Base-by-base conservation (phyloP, 306 rosid species). In the Chamaecrista fasciculata region DNA sequence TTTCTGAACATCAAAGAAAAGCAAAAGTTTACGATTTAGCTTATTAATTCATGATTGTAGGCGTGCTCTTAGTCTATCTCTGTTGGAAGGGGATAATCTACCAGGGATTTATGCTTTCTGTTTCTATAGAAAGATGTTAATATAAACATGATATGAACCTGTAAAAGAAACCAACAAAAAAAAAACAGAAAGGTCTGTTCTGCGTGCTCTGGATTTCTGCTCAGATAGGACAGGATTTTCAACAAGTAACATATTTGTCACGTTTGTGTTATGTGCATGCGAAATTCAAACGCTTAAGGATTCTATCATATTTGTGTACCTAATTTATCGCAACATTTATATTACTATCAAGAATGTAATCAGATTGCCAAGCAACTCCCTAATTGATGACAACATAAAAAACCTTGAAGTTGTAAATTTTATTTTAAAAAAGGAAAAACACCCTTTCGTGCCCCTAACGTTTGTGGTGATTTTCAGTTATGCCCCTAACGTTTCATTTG, bases 1-100 rank as follows among this genome's bases (percentile, higher is more conserved):
- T 79, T 95, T 91, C 99, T 95, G 85, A 53, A 73, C 56, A 80
- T 19, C 68, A 28, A 31, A 51, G 11, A 34, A 46, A 51, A 77
- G 11, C 39, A 42, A 18, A 72, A 47, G 73, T 57, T 21, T 69
- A 46, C 26, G n/a, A n/a, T n/a, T n/a, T n/a, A n/a, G n/a, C n/a
- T n/a, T n/a, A n/a, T 51, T 21, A 70, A 21, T 2, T 23, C 62
- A 20, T 64, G 15, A 39, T 12, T 48, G 24, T 29, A 7, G 12
- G 24, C 53, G 36, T 8, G 18, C 18, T 4, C 26, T 19, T 8
- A 14, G 19, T 48, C 50, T 25, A 51, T 31, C 33, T 57, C 20
- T 9, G 19, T 24, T 44, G 43, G 53, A 47, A 40, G 74, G 56
- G 44, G 23, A 49, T 20, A 31, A 31, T 1, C 59, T 42, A 23